Conservation (phyloP, 2,329 filamentous ascomycete genomes). For the Epichloe scottii region DNA sequence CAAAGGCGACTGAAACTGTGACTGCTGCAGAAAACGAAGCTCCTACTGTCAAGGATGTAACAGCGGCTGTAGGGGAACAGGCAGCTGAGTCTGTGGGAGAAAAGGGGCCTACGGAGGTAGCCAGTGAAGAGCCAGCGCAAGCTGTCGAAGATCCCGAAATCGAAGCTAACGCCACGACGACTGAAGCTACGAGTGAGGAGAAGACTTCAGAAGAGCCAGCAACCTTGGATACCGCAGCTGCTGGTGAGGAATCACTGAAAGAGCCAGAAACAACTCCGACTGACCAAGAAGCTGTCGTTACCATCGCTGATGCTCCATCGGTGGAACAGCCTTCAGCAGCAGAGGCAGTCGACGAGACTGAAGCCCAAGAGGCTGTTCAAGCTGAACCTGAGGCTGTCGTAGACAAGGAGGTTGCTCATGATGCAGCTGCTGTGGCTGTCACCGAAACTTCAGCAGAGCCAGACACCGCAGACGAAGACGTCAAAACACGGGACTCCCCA, state of each 20-base stretch:
- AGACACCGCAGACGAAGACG: neutral
- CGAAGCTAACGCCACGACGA: neutral
- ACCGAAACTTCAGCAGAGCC: slow-evolving; percentile 4
- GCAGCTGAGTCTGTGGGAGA: slow-evolving; percentile 8
- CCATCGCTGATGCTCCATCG: neutral
- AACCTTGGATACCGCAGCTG: neutral
- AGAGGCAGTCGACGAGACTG: neutral
- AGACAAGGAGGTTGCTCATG: neutral
- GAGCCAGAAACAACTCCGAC: neutral
- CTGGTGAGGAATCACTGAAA: neutral
- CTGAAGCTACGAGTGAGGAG: neutral
- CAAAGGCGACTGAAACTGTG: neutral
- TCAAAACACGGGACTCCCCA: neutral
- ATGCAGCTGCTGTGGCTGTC: neutral
- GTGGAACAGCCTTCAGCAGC: neutral
- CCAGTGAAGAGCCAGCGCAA: slow-evolving; percentile 1
- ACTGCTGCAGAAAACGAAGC: neutral
- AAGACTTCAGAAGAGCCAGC: neutral
- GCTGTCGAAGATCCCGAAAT: neutral
- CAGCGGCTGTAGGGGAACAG: slow-evolving; percentile 7
- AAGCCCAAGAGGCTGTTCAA: neutral
- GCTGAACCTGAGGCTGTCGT: neutral
- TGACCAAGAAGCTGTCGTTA: neutral
- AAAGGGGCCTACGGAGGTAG: slow-evolving; percentile 1
- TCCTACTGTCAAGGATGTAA: slow-evolving; percentile 5